These are phyloP conservation scores for Jamesozyma rosinii DNA, from an alignment of 805 yeast genomes.

Conservation along the genomic window DNA sequence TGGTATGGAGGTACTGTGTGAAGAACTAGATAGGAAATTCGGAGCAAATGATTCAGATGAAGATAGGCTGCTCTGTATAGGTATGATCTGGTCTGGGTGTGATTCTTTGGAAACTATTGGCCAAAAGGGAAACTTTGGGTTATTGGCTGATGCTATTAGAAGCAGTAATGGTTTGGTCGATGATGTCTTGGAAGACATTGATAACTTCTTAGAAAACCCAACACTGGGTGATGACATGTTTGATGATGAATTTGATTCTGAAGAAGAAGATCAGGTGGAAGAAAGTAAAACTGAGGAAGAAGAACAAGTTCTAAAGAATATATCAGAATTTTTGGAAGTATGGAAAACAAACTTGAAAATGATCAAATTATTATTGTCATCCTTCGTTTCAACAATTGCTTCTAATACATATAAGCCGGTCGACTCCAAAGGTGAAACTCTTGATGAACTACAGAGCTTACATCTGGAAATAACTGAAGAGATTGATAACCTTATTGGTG, in stretches of 20 bases:
- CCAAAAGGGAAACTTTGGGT: constrained; percentile 44
- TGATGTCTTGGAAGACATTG: constrained; percentile 60
- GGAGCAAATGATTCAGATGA: constrained; percentile 23
- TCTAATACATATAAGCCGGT: constrained; percentile 21
- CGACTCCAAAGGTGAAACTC: constrained; percentile 30
- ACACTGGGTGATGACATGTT: constrained; percentile 34
- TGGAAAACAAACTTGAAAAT: constrained; percentile 42
- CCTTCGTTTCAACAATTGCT: constrained; percentile 52
- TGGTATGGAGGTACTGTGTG: constrained; percentile 16
- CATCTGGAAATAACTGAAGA: constrained; percentile 37
- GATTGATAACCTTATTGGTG: constrained; percentile 52
- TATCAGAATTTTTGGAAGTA: constrained; percentile 34
- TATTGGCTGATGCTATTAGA: constrained; percentile 39
- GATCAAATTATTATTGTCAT: constrained; percentile 47
- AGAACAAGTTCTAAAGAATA: constrained; percentile 22
- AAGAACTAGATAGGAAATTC: constrained; percentile 15
- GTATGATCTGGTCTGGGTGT: constrained; percentile 64
- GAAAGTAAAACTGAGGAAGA: constrained; percentile 26
- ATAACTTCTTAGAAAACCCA: constrained; percentile 62
- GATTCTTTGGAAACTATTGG: constrained; percentile 38
- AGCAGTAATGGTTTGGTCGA: constrained; percentile 35
- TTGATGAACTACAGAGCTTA: constrained; percentile 40
- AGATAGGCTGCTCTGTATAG: constrained; percentile 49
- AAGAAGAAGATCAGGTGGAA: constrained; percentile 23
- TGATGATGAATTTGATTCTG: constrained; percentile 26